A percentile compares a stretch with the other conserved stretches of the same genome.
These are phyloP conservation scores for Albifimbria verrucaria DNA, from an alignment of 2,329 filamentous ascomycete species.

Conservation along the genomic window DNA sequence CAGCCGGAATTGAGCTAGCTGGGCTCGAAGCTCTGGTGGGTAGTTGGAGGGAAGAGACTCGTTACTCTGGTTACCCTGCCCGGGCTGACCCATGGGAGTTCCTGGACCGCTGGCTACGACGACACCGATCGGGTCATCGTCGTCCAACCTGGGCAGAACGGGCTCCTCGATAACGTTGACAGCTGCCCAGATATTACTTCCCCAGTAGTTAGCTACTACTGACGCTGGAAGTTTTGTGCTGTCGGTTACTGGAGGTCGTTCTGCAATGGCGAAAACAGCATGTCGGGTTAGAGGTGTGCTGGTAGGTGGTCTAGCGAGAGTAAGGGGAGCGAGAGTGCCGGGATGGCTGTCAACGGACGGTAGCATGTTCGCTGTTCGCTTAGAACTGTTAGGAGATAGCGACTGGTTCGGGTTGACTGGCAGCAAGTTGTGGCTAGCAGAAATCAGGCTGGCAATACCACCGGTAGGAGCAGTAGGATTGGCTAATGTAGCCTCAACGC, in stretches of 20 bases:
- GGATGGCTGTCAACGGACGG: constrained; percentile 42
- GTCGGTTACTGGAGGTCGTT: constrained; percentile 65
- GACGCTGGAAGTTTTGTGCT: constrained; percentile 76
- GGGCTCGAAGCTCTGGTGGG: constrained; percentile 74
- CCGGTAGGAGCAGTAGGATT: constrained; percentile 40
- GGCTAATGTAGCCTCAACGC: constrained; percentile 30
- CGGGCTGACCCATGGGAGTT: constrained; percentile 23
- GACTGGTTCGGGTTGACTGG: constrained; percentile 50
- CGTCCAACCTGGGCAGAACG: constrained; percentile 27
- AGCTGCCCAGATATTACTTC: constrained; percentile 71
- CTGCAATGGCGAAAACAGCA: constrained; percentile 77
- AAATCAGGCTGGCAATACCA: constrained; percentile 82
- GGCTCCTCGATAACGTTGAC: constrained; percentile 24
- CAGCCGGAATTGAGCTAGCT: constrained; percentile 90
- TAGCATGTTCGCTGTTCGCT: constrained; percentile 25
- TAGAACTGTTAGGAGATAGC: constrained; percentile 24
- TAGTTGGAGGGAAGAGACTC: constrained; percentile 72
- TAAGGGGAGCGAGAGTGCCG: constrained; percentile 74
- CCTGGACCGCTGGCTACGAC: constrained; percentile 30
- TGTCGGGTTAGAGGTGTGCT: constrained; percentile 83
- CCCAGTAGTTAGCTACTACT: constrained; percentile 92
- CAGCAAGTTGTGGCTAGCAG: constrained; percentile 75
- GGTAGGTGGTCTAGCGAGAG: constrained; percentile 77
- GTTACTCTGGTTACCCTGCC: constrained; percentile 28
- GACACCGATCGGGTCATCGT: constrained; percentile 39